Evolutionary conservation across 441 rosid species (phyloP).

Genomic region (Populus hybrid): DNA sequence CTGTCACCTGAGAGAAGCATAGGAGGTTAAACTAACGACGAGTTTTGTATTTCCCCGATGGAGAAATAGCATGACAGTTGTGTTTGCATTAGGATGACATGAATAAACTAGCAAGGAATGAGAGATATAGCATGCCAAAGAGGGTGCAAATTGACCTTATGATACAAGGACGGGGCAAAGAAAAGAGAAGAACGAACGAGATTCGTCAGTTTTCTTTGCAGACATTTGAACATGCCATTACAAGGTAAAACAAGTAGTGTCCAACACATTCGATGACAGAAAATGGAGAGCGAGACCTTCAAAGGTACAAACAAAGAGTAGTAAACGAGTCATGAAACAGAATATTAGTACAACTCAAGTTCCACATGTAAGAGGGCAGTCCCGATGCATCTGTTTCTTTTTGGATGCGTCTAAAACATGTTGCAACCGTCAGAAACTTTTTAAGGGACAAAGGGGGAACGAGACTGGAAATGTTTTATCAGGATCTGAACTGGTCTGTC

Average conservation of each 20-base stretch:
- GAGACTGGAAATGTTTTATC: slow-evolving; percentile 4
- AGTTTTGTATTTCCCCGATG: background rate
- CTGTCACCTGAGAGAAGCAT: background rate
- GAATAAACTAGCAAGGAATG: background rate
- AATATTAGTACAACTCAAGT: slow-evolving; percentile 22
- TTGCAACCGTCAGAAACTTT: slow-evolving; percentile 30
- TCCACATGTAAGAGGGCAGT: slow-evolving; percentile 8
- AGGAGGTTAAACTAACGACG: background rate
- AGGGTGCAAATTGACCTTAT: background rate
- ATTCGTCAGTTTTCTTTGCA: background rate
- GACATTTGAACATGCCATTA: background rate
- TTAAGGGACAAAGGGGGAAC: background rate
- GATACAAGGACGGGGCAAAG: background rate
- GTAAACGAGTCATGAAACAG: background rate
- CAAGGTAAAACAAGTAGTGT: background rate
- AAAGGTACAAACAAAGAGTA: background rate
- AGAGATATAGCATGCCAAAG: background rate
- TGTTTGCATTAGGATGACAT: background rate
- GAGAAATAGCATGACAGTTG: background rate
- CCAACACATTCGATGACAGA: background rate
- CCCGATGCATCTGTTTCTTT: slow-evolving; percentile 12
- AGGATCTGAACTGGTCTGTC: slow-evolving; percentile 15
- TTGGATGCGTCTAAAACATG: slow-evolving; percentile 11
- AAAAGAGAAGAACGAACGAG: background rate
- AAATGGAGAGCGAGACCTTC: background rate